phyloP scores from a whole-genome alignment of 176 grass and related monocot genomes.

The Triticum timopheevii region DNA sequence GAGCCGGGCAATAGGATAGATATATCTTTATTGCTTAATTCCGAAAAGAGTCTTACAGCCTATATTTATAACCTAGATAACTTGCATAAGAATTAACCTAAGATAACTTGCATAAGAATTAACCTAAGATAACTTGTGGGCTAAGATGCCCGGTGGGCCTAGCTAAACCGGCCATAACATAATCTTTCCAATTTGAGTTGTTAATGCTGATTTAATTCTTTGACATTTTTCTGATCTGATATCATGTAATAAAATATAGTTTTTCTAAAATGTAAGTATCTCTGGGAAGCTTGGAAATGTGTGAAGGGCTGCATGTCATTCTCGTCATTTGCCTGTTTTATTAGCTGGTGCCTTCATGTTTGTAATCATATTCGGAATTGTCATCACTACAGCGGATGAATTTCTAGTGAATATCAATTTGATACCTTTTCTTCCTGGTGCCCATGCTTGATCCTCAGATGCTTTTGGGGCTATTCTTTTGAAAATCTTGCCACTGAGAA shows the following conservation, averaged over 20 bases:
- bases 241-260: neutral
- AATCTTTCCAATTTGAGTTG: slow-evolving; percentile 8
- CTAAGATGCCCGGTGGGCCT: too few species aligned
- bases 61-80: too few species aligned
- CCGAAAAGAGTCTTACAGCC: too few species aligned
- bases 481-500: slow-evolving; percentile 97
- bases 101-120: too few species aligned
- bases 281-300: slow-evolving; percentile 15
- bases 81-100: too few species aligned
- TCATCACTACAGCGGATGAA: neutral
- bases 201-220: slow-evolving; percentile 3
- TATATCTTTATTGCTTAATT: too few species aligned
- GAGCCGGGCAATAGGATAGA: too few species aligned
- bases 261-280: slow-evolving; percentile 1
- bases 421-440: slow-evolving; percentile 7
- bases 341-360: neutral
- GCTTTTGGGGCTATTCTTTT: slow-evolving; percentile 99
- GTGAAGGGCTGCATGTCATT: neutral
- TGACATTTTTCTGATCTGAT: neutral
- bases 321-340: neutral
- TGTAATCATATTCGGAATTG: slow-evolving; percentile 17
- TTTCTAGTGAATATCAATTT: slow-evolving; percentile 1
- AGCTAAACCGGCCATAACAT: too few species aligned
- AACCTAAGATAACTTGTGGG: too few species aligned
- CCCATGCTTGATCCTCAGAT: slow-evolving; percentile 47